phyloP scores from a whole-genome alignment of 305 asterid genomes.

The Fraxinus platypoda region DNA sequence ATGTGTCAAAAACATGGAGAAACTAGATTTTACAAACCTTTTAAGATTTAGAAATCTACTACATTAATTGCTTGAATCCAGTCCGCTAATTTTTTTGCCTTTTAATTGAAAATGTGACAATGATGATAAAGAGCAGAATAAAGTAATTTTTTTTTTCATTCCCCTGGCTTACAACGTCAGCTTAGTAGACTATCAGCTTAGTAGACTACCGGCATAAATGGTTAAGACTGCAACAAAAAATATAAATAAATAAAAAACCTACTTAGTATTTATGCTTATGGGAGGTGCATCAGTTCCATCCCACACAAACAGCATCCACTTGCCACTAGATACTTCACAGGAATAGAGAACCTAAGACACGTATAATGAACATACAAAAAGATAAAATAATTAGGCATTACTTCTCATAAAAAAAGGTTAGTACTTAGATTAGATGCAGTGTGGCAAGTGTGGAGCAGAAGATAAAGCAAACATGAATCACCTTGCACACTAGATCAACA shows the following conservation, averaged over 20 bases:
- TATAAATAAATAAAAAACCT: not conserved
- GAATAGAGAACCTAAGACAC: constrained; percentile 22
- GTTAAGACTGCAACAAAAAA: not conserved
- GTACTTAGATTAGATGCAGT: not conserved
- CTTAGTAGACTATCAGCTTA: not conserved
- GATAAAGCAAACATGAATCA: not conserved
- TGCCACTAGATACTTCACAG: constrained; percentile 23
- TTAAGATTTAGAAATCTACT: not conserved
- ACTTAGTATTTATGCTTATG: constrained; percentile 18
- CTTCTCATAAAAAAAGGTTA: not conserved
- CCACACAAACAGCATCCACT: constrained; percentile 33
- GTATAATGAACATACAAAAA: not conserved
- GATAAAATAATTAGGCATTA: not conserved
- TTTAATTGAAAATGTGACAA: not conserved
- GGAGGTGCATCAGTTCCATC: constrained; percentile 37
- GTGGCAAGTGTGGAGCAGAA: not conserved
- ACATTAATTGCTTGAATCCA: not conserved
- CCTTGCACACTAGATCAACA: constrained; percentile 4
- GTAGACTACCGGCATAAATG: not conserved
- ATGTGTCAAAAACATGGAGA: not conserved
- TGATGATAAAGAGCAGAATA: not conserved
- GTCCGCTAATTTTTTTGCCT: not conserved
- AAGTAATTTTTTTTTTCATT: not conserved
- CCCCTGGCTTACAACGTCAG: not conserved
- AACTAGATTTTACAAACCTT: not conserved